Evolutionary conservation across 1,139 yeast species (phyloP).

Genomic region (Taphrina flavorubra): DNA sequence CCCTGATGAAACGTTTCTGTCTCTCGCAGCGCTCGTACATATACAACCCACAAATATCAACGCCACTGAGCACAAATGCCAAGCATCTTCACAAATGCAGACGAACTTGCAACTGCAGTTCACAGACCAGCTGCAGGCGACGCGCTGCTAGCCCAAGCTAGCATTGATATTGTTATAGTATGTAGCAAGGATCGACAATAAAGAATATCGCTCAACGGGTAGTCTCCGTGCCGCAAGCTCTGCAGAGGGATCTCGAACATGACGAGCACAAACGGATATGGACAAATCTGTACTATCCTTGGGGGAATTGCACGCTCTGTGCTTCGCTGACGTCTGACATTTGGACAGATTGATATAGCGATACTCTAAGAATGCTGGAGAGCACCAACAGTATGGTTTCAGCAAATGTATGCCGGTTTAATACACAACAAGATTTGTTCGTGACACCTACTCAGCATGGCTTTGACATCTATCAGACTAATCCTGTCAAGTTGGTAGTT

Average conservation of each 20-base stretch:
- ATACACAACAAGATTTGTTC: constrained; percentile 10
- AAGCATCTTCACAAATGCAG: neutral
- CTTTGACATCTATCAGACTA: constrained; percentile 1
- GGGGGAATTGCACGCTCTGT: too few species aligned
- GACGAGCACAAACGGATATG: too few species aligned
- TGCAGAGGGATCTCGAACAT: too few species aligned
- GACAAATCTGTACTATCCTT: too few species aligned
- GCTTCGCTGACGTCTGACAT: too few species aligned
- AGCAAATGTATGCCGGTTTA: neutral
- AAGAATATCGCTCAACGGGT: too few species aligned
- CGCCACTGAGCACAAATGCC: neutral
- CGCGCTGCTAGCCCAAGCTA: neutral
- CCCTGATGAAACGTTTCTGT: neutral
- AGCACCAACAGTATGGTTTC: neutral
- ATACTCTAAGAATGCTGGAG: too few species aligned
- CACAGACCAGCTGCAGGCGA: too few species aligned
- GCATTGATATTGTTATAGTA: neutral
- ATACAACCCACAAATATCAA: neutral
- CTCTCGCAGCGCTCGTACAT: constrained; percentile 1
- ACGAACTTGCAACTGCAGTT: too few species aligned
- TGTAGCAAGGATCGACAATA: neutral
- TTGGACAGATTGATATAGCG: too few species aligned
- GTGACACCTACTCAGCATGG: constrained; percentile 6
- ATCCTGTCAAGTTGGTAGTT: constrained; percentile 6
- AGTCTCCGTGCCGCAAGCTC: too few species aligned